Evolutionary conservation across 805 yeast species (phyloP).

Genomic region (Saccharomycopsis oosterbeekiorum): DNA sequence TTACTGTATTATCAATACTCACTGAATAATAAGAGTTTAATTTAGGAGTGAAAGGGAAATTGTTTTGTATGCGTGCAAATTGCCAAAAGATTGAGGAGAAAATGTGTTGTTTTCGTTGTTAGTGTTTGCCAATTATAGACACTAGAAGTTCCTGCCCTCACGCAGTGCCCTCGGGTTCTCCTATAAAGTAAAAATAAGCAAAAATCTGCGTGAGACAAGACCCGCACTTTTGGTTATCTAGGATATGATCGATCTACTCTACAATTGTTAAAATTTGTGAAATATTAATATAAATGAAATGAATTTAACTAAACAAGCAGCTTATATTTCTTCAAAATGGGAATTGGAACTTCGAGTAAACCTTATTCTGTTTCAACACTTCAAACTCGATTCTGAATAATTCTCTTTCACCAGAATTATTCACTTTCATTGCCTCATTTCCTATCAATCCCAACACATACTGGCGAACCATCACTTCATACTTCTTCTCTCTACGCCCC

Average conservation of each 20-base stretch:
- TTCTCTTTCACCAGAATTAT: slow-evolving; percentile 1
- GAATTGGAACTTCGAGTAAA: slow-evolving; percentile 4
- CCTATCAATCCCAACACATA: slow-evolving; percentile 7
- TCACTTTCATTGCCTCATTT: not conserved
- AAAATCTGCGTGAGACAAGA: not conserved
- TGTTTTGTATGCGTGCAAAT: not conserved
- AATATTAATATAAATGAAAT: no score
- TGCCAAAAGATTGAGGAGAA: not conserved
- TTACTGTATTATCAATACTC: not conserved
- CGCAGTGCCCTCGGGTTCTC: not conserved
- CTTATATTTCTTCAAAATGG: not conserved
- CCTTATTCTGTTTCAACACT: slow-evolving; percentile 6
- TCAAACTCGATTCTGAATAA: slow-evolving; percentile 7
- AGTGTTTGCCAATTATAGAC: not conserved
- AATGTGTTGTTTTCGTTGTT: not conserved
- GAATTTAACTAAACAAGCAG: no score
- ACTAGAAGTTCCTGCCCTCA: not conserved
- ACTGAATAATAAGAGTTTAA: not conserved
- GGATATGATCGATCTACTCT: no score
- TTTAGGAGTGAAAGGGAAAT: not conserved
- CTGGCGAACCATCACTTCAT: slow-evolving; percentile 12
- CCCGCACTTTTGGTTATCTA: not conserved
- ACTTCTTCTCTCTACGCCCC: slow-evolving; percentile 7
- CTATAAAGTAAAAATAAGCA: no score
- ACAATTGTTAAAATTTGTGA: no score